Evolutionary conservation across 352 stramenopile genomes (phyloP), one percentile per base, ranked within the genome.

Genomic region (Globisporangium echinulatum): DNA sequence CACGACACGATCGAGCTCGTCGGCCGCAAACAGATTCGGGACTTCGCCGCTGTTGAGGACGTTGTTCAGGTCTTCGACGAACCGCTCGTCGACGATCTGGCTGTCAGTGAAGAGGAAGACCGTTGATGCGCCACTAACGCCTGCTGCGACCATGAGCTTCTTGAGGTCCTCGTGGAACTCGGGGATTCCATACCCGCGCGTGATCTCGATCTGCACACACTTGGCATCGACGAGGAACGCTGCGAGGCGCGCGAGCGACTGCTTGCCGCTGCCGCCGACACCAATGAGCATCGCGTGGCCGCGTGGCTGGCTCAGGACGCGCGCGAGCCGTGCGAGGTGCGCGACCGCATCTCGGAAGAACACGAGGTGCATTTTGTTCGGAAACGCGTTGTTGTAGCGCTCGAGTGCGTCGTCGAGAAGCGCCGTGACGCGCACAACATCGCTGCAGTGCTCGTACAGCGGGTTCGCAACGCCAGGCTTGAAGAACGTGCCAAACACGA

Each of bases 11-110:
- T 97, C 93, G 74, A 97, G 96, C 66, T 98, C 94, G 61, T 98
- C 94, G 40, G 75, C 68, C 0, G 89, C 70, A 61, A 97, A 98
- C 11, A 98, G 70, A 49, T 98, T 98, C 0, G 94, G 92, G n/a
- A 98, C 93, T 68, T 98, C 92, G 9, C 95, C 95, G 33, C 88
- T 97, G 70, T 98, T 98, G 14, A 98, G 74, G n/a, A 98, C 74
- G 58, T 98, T 98, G 77, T 98, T 98, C 60, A 98, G 94, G 60
- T 98, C 94, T 62, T 98, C 95, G 5, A 98, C 71, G 59, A 98
- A 98, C 49, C 85, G 95, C 62, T 97, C 92, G 25, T 97, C 82
- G 36, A 97, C 88, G 55, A 98, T 97, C 68, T 98, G 94, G 10
- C 85, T 96, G 68, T 98, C 95, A 0, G 92, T 98, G 63, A 98